Base-by-base conservation (phyloP, 176 grass and related monocot genomes). In the Miscanthus lutarioriparius region DNA sequence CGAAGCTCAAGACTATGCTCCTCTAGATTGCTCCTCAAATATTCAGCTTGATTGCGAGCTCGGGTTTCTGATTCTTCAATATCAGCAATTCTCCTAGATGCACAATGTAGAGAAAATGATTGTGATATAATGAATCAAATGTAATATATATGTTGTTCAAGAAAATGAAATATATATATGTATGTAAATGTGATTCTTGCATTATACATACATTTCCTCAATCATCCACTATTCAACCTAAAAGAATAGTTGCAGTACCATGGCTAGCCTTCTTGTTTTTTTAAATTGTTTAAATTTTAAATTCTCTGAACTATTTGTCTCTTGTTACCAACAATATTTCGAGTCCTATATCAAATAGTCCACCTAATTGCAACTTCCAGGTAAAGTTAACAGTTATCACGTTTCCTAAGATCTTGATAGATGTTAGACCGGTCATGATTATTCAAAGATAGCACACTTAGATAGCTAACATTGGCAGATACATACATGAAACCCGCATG, bases 1-100 rank as follows among this genome's bases (percentile, higher is more conserved):
- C 96, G 91, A 82, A 98, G 91, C 62, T 93, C 96, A 26, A 98
- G 92, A 63, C 80, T 93, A 73, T 98, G 89, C 77, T 98, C 96
- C 61, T 86, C 92, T 82, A 95, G 61, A 84, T 78, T 83, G 80
- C 36, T 91, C 75, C 81, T 98, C 83, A 95, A 90, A 81, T 90
- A 83, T 48, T 93, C 89, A 77, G 76, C 91, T 44, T 95, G 96
- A 27, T 67, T 79, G 69, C 25, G 78, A 90, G 92, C 96, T 90
- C 80, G 90, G 12, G 86, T 87, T 92, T 93, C 93, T 82, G 96
- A 98, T 92, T 95, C 96, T 85, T 90, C 86, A 76, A 98, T 93
- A 78, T 95, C 96, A 79, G 80, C 39, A 38, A 93, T 85, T 59
- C 87, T 90, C 82, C 96, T 98, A 67, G 23, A 80, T n/a, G 40